Percentiles rank a stretch among this genome's conserved stretches.
phyloP scores from a whole-genome alignment of 2,329 filamentous ascomycete genomes.

The Sporothrix luriei region DNA sequence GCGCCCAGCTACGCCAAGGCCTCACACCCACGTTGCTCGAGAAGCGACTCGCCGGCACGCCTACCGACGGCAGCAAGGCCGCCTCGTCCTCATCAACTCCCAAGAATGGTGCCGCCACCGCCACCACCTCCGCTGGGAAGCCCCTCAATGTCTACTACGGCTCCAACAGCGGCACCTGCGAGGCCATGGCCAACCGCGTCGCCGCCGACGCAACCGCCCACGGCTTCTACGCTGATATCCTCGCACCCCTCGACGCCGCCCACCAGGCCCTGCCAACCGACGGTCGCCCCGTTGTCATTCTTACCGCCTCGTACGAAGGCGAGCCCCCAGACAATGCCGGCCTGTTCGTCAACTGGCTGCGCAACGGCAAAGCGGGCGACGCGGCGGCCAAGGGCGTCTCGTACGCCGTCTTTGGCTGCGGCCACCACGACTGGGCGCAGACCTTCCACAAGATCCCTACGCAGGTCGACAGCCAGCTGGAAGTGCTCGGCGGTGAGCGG shows the following conservation, averaged over 20 bases:
- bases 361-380: conserved; percentile 12
- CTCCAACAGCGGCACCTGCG: conserved; percentile 73
- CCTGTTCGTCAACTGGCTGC: conserved; percentile 41
- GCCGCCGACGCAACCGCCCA: conserved; percentile 60
- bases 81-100: neutral
- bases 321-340: conserved; percentile 72
- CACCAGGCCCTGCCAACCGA: conserved; percentile 22
- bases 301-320: conserved; percentile 72
- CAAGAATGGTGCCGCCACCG: neutral
- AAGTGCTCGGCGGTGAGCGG: conserved; percentile 50
- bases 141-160: conserved; percentile 67
- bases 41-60: conserved; percentile 27
- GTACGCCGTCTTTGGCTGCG: conserved; percentile 72
- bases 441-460: conserved; percentile 71
- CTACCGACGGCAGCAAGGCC: neutral
- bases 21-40: conserved; percentile 42
- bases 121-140: conserved; percentile 41
- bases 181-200: conserved; percentile 64
- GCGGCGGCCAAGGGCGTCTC: neutral
- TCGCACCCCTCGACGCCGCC: conserved; percentile 53
- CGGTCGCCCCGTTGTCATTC: conserved; percentile 56
- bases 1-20: conserved; percentile 55
- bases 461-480: conserved; percentile 59
- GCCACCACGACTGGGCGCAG: conserved; percentile 52
- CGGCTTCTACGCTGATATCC: conserved; percentile 62